Evolutionary conservation across 140 eudicot genomes (phyloP).

Genomic region (Stevia rebaudiana): DNA sequence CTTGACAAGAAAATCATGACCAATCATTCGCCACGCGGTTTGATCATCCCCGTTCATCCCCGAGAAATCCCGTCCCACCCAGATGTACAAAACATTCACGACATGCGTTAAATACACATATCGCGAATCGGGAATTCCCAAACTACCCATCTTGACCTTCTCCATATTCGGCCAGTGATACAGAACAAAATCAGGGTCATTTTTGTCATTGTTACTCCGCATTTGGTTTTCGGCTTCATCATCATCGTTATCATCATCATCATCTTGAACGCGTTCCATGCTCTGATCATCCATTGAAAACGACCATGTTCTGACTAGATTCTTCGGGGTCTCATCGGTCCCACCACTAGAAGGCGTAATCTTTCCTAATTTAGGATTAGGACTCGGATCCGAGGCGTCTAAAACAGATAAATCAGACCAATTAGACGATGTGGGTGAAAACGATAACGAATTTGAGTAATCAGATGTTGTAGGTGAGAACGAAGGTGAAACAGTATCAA

Average conservation of each 20-base stretch:
- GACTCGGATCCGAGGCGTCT: conserved; percentile 35
- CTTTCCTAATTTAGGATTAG: conserved; percentile 32
- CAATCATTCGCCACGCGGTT: conserved; percentile 31
- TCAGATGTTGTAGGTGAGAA: conserved; percentile 86
- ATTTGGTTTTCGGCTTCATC: conserved; percentile 34
- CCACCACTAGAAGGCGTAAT: conserved; percentile 39
- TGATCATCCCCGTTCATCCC: conserved; percentile 10
- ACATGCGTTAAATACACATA: conserved; percentile 35
- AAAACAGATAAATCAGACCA: conserved; percentile 71
- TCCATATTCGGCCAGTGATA: conserved; percentile 56
- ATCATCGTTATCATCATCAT: conserved; percentile 27
- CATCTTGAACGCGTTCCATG: conserved; percentile 26
- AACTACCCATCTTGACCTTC: conserved; percentile 33
- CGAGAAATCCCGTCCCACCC: conserved; percentile 51
- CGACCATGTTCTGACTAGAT: conserved; percentile 45
- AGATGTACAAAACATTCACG: conserved; percentile 36
- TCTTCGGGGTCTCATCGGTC: conserved; percentile 29
- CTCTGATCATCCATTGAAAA: conserved; percentile 54
- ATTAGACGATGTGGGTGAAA: conserved; percentile 79
- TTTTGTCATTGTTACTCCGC: conserved; percentile 6
- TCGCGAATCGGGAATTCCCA: conserved; percentile 38
- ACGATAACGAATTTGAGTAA: conserved; percentile 65
- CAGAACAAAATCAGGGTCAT: conserved; percentile 20
- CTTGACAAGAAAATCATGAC: conserved; percentile 30
- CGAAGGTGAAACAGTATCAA: conserved; percentile 55